Evolutionary conservation across 345 rosid species (phyloP).

Genomic region (Brassica incana): DNA sequence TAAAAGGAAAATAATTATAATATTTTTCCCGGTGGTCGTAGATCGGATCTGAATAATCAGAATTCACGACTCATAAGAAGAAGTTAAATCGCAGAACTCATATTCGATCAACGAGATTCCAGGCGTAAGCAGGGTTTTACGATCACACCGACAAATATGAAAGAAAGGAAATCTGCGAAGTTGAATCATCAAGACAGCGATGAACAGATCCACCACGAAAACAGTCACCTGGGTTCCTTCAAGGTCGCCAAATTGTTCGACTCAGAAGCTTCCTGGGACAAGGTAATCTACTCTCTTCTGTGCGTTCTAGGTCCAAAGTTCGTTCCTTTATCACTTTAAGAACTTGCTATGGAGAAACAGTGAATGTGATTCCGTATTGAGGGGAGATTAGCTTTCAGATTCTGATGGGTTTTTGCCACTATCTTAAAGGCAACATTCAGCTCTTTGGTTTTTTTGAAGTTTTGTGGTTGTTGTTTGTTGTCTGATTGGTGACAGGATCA

Average conservation of each 20-base stretch:
- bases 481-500: conserved; percentile 67
- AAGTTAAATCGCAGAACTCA: background rate
- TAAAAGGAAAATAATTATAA: background rate
- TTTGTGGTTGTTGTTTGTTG: background rate
- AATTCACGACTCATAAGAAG: background rate
- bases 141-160: conserved; percentile 39
- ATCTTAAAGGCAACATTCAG: background rate
- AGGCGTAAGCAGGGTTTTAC: background rate
- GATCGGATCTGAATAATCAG: conserved; percentile 30
- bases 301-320: conserved; percentile 10
- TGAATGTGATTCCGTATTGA: background rate
- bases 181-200: conserved; percentile 44
- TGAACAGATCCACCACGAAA: conserved; percentile 44
- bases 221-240: conserved; percentile 73
- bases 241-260: conserved; percentile 85
- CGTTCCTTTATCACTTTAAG: background rate
- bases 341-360: background rate
- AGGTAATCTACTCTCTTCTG: conserved; percentile 41
- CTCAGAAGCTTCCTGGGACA: conserved; percentile 95
- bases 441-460: background rate
- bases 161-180: conserved; percentile 60
- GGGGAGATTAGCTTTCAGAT: background rate
- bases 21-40: conserved; percentile 13
- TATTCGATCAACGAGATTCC: background rate
- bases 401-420: conserved; percentile 5